A percentile compares a stretch with the other conserved stretches of the same genome.
These are phyloP conservation scores for Fusarium buharicum DNA, from an alignment of 2,329 filamentous ascomycete genomes.

Conservation along the genomic window DNA sequence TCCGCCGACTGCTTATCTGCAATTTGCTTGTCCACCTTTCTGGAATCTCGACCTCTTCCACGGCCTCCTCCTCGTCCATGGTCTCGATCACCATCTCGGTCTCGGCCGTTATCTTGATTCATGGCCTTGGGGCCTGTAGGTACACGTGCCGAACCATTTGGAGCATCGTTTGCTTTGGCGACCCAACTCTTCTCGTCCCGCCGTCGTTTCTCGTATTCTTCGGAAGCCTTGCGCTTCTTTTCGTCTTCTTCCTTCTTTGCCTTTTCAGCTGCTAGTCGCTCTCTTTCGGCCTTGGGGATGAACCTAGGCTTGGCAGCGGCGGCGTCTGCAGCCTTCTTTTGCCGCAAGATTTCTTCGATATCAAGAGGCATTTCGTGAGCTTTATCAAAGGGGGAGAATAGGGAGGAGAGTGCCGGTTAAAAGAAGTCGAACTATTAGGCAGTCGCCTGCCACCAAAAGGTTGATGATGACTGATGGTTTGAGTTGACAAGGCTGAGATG, in stretches of 20 bases:
- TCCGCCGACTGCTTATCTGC: conserved; percentile 60
- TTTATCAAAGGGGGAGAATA: background rate
- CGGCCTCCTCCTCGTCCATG: conserved; percentile 12
- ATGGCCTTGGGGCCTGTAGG: conserved; percentile 80
- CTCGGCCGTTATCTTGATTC: conserved; percentile 58
- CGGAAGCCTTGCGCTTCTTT: conserved; percentile 59
- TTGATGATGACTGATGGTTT: background rate
- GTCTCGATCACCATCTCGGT: conserved; percentile 36
- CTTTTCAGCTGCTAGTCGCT: conserved; percentile 82
- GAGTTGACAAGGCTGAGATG: conserved; percentile 39
- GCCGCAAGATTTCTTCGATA: conserved; percentile 84
- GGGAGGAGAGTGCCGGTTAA: background rate
- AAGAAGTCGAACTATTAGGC: background rate
- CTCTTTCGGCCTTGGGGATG: conserved; percentile 83
- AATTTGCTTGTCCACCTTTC: conserved; percentile 52
- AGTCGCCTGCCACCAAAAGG: too few species aligned
- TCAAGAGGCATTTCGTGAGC: conserved; percentile 64
- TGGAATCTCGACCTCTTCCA: conserved; percentile 52
- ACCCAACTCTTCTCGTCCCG: conserved; percentile 66
- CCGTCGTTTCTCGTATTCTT: conserved; percentile 75
- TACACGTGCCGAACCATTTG: conserved; percentile 50
- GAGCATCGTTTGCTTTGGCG: conserved; percentile 41
- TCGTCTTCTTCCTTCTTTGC: conserved; percentile 74
- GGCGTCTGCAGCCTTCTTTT: conserved; percentile 87
- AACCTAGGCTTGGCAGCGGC: conserved; percentile 90